Percentiles rank a stretch among this genome's conserved stretches.
Evolutionary conservation across 306 rosid genomes (phyloP).

Genomic region (Rubus parviflorus): DNA sequence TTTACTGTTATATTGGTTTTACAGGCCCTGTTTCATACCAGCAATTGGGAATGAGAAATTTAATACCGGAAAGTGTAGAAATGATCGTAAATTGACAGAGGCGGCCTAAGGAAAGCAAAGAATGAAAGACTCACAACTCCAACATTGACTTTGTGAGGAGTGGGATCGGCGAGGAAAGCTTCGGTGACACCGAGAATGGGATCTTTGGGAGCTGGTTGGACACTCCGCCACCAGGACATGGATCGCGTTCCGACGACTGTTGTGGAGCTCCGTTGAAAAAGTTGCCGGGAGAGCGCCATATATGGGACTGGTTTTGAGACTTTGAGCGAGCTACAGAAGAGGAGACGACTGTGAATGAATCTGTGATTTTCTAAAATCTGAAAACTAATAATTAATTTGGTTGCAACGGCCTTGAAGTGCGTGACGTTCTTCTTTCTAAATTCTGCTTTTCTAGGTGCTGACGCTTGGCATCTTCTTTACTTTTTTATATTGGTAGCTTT

Average conservation of each 20-base stretch:
- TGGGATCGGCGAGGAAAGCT: slow-evolving; percentile 90
- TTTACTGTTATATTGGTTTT: background rate
- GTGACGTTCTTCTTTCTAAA: slow-evolving; percentile 1
- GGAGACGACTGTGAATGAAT: background rate
- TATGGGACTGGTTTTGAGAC: background rate
- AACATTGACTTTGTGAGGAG: slow-evolving; percentile 82
- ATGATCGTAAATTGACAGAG: background rate
- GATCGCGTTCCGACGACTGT: slow-evolving; percentile 51
- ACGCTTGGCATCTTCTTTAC: background rate
- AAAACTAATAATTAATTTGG: too few relatives aligned
- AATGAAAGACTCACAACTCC: slow-evolving; percentile 73
- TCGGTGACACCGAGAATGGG: slow-evolving; percentile 99
- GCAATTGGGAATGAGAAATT: background rate
- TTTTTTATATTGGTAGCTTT: background rate
- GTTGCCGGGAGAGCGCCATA: slow-evolving; percentile 56
- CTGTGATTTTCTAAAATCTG: background rate
- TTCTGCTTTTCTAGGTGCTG: slow-evolving; percentile 1
- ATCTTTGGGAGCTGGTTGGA: slow-evolving; percentile 88
- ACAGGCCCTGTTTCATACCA: background rate
- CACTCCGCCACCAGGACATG: slow-evolving; percentile 78
- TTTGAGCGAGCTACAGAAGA: background rate
- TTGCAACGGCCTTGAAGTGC: slow-evolving; percentile 20
- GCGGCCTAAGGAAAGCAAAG: background rate
- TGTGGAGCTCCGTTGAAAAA: slow-evolving; percentile 42
- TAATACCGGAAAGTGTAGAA: background rate